These are phyloP conservation scores for Wickerhamiella lipophila DNA, from an alignment of 805 yeast genomes.

Conservation along the genomic window DNA sequence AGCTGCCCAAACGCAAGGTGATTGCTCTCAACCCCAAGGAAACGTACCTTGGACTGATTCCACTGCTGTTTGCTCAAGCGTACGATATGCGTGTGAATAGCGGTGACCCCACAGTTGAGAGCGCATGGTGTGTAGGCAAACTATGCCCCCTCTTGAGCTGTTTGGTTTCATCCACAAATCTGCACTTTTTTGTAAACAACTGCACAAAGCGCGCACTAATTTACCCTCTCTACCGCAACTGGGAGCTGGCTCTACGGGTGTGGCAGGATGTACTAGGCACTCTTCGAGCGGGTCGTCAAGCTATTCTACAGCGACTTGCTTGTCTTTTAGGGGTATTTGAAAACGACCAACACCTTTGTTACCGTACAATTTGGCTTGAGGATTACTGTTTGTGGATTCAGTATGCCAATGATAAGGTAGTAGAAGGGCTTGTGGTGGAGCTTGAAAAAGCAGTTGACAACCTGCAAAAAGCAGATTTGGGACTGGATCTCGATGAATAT, in stretches of 20 bases:
- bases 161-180: slow-evolving; percentile 32
- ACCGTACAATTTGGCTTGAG: slow-evolving; percentile 20
- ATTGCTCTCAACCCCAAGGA: slow-evolving; percentile 43
- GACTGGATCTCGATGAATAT: slow-evolving; percentile 12
- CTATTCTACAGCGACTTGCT: slow-evolving; percentile 47
- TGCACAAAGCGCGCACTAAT: slow-evolving; percentile 60
- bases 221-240: slow-evolving; percentile 71
- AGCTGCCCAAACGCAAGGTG: slow-evolving; percentile 52
- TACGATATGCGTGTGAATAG: slow-evolving; percentile 67
- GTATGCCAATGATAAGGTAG: slow-evolving; percentile 18
- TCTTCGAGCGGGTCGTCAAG: slow-evolving; percentile 56
- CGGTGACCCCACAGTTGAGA: slow-evolving; percentile 64
- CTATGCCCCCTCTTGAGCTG: slow-evolving; percentile 64
- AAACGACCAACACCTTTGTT: slow-evolving; percentile 18
- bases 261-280: slow-evolving; percentile 66
- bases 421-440: slow-evolving; percentile 17
- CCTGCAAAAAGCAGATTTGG: slow-evolving; percentile 11
- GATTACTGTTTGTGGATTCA: slow-evolving; percentile 23
- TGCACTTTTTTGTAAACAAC: slow-evolving; percentile 46
- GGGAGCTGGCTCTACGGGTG: slow-evolving; percentile 41
- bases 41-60: slow-evolving; percentile 50
- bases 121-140: slow-evolving; percentile 91
- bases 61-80: slow-evolving; percentile 56
- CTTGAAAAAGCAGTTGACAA: slow-evolving; percentile 13
- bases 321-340: slow-evolving; percentile 61